A percentile compares a stretch with the other conserved stretches of the same genome.
Conservation (phyloP, 2,329 filamentous ascomycete genomes). For the Sordariomycetes sp. region DNA sequence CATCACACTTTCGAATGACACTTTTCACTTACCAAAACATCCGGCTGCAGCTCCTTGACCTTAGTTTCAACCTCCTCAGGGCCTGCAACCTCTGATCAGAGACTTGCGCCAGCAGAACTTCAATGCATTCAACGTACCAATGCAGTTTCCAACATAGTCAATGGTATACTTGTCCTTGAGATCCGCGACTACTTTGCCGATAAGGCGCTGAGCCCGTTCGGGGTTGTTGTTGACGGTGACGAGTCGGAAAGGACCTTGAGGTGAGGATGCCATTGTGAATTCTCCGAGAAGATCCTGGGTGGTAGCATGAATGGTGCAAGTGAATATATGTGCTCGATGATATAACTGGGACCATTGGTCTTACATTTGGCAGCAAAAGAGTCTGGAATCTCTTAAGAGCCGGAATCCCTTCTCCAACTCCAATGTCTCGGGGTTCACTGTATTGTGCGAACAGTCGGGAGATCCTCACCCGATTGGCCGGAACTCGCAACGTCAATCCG, state of each 20-base stretch:
- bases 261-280: slow-evolving; percentile 7
- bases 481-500: too few species aligned
- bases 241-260: slow-evolving; percentile 50
- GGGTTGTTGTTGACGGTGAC: slow-evolving; percentile 62
- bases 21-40: slow-evolving; percentile 19
- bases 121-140: slow-evolving; percentile 32
- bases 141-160: slow-evolving; percentile 51
- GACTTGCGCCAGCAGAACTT: background rate
- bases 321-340: too few species aligned
- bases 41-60: slow-evolving; percentile 27
- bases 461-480: too few species aligned
- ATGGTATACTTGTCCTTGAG: slow-evolving; percentile 57
- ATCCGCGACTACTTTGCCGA: slow-evolving; percentile 50
- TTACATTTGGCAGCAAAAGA: too few species aligned
- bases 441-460: too few species aligned
- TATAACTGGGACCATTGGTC: too few species aligned
- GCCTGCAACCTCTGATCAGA: slow-evolving; percentile 16
- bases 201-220: slow-evolving; percentile 52
- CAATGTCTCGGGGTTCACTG: too few species aligned
- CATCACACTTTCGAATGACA: too few species aligned
- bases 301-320: too few species aligned
- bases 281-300: too few species aligned
- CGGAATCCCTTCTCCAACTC: too few species aligned
- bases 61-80: slow-evolving; percentile 47
- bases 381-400: too few species aligned